A percentile compares a stretch with the other conserved stretches of the same genome.
Conservation (phyloP, 1,139 yeast species). For the Geotrichum candidum region DNA sequence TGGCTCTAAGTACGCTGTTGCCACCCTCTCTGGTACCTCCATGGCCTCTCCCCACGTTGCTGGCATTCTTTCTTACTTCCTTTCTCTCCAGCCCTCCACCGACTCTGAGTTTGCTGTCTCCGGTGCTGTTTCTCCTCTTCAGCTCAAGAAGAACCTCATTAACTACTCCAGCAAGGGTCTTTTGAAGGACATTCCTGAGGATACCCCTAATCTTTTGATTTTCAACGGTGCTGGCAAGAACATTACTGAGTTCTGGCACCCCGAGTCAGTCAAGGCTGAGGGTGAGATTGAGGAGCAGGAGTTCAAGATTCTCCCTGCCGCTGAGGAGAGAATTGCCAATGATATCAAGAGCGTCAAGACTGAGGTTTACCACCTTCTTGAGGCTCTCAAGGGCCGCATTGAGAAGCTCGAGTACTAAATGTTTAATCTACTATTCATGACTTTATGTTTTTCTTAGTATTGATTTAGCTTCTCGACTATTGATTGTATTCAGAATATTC, state of each 20-base stretch:
- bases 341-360: conserved; percentile 23
- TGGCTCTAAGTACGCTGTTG: conserved; percentile 77
- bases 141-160: conserved; percentile 81
- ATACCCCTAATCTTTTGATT: conserved; percentile 83
- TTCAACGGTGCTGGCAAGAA: conserved; percentile 92
- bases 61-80: conserved; percentile 77
- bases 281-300: conserved; percentile 19
- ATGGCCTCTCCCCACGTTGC: conserved; percentile 98
- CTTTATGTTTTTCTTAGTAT: neutral
- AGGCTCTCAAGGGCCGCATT: conserved; percentile 20
- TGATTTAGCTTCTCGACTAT: neutral
- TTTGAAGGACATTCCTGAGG: conserved; percentile 66
- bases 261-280: conserved; percentile 12
- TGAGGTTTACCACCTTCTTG: conserved; percentile 24
- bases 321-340: conserved; percentile 20
- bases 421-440: neutral
- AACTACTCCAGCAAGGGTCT: conserved; percentile 68
- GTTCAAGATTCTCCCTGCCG: conserved; percentile 25
- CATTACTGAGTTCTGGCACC: conserved; percentile 62
- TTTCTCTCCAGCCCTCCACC: conserved; percentile 83
- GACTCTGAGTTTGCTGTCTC: conserved; percentile 65
- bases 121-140: conserved; percentile 66
- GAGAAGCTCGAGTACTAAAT: neutral
- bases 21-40: conserved; percentile 93
- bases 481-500: neutral